Percentiles rank a stretch among this genome's conserved stretches.
Conservation (phyloP, 495 filamentous ascomycete species). For the Hapsidospora chrysogenum region DNA sequence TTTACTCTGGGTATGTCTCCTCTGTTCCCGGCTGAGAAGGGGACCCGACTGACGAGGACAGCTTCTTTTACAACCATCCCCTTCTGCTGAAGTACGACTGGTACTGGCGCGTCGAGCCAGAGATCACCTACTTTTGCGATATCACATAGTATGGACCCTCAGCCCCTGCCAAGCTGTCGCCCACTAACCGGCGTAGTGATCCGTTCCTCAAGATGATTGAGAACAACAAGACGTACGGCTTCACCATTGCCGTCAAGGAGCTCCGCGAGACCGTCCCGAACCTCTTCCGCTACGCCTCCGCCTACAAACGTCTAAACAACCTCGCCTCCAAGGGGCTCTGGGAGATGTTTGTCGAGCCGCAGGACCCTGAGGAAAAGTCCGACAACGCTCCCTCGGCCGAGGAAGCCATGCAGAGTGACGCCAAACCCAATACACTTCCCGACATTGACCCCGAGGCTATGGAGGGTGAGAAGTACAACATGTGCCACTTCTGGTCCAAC, state of each 20-base stretch:
- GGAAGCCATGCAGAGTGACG: conserved; percentile 64
- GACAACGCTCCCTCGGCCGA: conserved; percentile 49
- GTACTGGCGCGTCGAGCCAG: conserved; percentile 99
- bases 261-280: conserved; percentile 96
- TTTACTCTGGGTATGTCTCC: conserved; percentile 80
- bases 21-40: not conserved
- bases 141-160: conserved; percentile 95
- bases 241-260: conserved; percentile 98
- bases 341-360: conserved; percentile 92
- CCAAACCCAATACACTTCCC: conserved; percentile 49
- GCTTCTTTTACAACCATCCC: conserved; percentile 96
- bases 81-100: conserved; percentile 93
- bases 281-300: conserved; percentile 98
- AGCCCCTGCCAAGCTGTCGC: not conserved
- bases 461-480: conserved; percentile 97
- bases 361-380: conserved; percentile 28
- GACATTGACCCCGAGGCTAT: conserved; percentile 86
- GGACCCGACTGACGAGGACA: no score
- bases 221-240: conserved; percentile 94
- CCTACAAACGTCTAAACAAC: conserved; percentile 88
- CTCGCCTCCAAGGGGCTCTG: conserved; percentile 83
- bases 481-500: conserved; percentile 99
- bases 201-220: conserved; percentile 89
- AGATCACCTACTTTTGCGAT: conserved; percentile 99
- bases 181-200: conserved; percentile 41